Evolutionary conservation across 73 alveolate species (phyloP), one percentile per base, ranked within the genome.

Genomic region (Paramecium biaurelia): DNA sequence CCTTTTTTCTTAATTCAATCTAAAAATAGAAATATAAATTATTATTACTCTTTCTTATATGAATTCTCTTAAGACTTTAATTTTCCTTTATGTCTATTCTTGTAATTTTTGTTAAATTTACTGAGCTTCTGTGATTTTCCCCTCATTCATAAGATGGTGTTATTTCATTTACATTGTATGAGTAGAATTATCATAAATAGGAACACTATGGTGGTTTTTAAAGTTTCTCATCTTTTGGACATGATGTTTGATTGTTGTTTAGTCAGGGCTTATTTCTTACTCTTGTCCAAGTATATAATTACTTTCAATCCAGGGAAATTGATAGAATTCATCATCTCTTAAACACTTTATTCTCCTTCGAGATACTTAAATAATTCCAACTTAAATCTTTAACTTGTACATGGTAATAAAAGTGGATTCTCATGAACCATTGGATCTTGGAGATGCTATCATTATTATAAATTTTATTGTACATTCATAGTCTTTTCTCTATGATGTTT

Each of bases 291-390:
- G 24, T 26, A 30, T 70, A 30, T 32, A n/a, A 24, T 28, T 26
- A 70, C 45, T 32, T 70, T 70, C 57, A 23, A 30, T 28, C 85
- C 45, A 28, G 85, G 85, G n/a, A 70, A 70, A 32, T 70, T 70
- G 56, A 70, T 70, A 37, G 57, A 24, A 70, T 70, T 32, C 57
- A 70, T 70, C 85, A 70, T 30, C 8, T 70, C 45, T 1, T 70
- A 26, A 70, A 70, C 53, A 30, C 57, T 70, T 32, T 70, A 32
- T 28, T 70, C 85, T 9, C 85, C 85, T 37, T 70, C 85, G 5
- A 70, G 38, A 32, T 70, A 70, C 26, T 70, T 70, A 70, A 30
- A 70, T 20, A 70, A 70, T 70, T 70, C 85, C 85, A 70, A 70
- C 28, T 70, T 70, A 37, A 70, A 70, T 70, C 53, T n/a, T 32